Base-by-base conservation (phyloP, 176 grass and related monocot species). In the Triticum dicoccoides region DNA sequence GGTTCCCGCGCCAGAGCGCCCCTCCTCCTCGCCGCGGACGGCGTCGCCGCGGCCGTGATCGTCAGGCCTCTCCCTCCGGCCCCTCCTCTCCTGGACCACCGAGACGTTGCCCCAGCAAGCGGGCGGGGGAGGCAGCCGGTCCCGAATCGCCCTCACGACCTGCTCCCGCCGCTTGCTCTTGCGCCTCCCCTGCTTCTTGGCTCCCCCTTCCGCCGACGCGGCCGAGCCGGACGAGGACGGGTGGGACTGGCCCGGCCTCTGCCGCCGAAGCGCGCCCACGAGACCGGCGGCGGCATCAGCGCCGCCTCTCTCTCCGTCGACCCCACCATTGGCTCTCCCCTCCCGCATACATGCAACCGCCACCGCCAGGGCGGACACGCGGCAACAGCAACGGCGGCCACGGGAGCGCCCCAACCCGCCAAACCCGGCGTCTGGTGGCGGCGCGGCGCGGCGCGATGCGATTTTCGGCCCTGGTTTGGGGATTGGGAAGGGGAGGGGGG, bases 311-410 rank as follows among this genome's bases (percentile, higher is more conserved):
- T 5, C 66, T 52, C 7, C 30, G 15, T 27, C 75, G 51, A 4
- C 23, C 38, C 73, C 79, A 15, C 85, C 89, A 87, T 87, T 87
- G 80, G 27, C 47, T 67, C 59, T 38, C 75, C 85, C 67, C 75
- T 65, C 75, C 75, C 75, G 85, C 89, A 90, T 90, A 80, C 89
- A 84, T 90, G 80, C 89, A 84, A 84, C 85, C 75, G 80, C 89
- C 89, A 42, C 41, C 34, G 21, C 83, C 44, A 58, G 54, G 54
- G 17, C 54, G 54, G 54, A 58, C 54, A 33, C 68, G 23, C 37
- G 59, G 24, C 73, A 4, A 5, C 62, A 68, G 38, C 7, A 66
- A 0, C 79, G 49, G 5, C 56, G 10, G 56, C 82, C 56, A 71
- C 67, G 67, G 41, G 30, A 47, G 5, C 51, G 51, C 15, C 51